Percentiles rank a stretch among this genome's conserved stretches.
phyloP scores from a whole-genome alignment of 495 filamentous ascomycete genomes.

The Penicillium goetzii region DNA sequence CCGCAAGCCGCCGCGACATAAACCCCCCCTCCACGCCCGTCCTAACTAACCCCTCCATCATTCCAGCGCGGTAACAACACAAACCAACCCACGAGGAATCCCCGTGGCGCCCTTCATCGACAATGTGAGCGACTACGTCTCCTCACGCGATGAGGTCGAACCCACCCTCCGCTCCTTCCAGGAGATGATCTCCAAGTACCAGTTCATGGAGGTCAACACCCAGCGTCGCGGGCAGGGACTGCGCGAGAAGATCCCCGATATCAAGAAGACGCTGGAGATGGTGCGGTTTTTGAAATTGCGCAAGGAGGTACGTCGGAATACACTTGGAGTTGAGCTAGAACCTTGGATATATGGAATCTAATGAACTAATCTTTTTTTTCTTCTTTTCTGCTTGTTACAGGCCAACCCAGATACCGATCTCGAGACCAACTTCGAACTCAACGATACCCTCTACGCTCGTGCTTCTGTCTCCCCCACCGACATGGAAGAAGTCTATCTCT shows the following conservation, averaged over 20 bases:
- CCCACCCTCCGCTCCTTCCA: slow-evolving; percentile 88
- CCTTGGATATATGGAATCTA: not conserved
- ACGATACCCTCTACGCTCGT: slow-evolving; percentile 93
- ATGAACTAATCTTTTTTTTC: not conserved
- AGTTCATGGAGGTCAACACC: slow-evolving; percentile 98
- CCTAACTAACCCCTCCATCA: slow-evolving; percentile 30
- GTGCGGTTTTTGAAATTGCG: slow-evolving; percentile 75
- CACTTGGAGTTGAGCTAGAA: not conserved
- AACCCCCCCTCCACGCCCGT: not conserved
- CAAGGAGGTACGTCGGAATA: slow-evolving; percentile 31
- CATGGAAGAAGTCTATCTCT: slow-evolving; percentile 93
- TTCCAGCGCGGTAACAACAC: slow-evolving; percentile 34
- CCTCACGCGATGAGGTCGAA: slow-evolving; percentile 85
- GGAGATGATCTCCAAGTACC: slow-evolving; percentile 99
- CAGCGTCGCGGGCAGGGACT: slow-evolving; percentile 79
- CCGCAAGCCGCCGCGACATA: not conserved
- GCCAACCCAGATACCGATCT: slow-evolving; percentile 47
- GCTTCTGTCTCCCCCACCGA: slow-evolving; percentile 78
- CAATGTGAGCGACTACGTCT: slow-evolving; percentile 93
- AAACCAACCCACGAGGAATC: slow-evolving; percentile 90
- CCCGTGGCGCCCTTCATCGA: slow-evolving; percentile 95
- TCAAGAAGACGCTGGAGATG: slow-evolving; percentile 95
- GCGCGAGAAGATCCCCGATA: slow-evolving; percentile 95
- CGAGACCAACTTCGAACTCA: slow-evolving; percentile 92
- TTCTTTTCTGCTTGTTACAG: slow-evolving; percentile 14